Evolutionary conservation across 106 monocot genomes (phyloP).

Genomic region (Narthecium ossifragum): DNA sequence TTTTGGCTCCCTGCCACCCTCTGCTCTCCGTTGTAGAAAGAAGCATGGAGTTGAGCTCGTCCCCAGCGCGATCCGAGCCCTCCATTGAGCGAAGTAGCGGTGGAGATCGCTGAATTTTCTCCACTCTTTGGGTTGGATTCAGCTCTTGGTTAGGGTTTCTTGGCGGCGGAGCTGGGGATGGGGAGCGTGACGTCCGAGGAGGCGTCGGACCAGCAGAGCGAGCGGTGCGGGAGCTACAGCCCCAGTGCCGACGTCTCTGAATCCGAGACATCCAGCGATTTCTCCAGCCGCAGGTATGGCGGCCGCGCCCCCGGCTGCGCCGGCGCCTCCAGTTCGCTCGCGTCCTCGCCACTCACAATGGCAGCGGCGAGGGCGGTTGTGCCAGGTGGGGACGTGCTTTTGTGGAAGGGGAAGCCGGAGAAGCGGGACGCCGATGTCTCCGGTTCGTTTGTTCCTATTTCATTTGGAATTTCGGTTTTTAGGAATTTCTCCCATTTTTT

Average conservation of each 20-base stretch:
- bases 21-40: too few species aligned
- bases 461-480: background rate
- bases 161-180: slow-evolving; percentile 19
- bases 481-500: too few species aligned
- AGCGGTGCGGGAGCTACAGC: slow-evolving; percentile 63
- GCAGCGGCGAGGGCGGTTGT: slow-evolving; percentile 5
- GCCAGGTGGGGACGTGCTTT: slow-evolving; percentile 12
- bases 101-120: background rate
- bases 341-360: slow-evolving; percentile 24
- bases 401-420: slow-evolving; percentile 53
- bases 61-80: too few species aligned
- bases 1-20: too few species aligned
- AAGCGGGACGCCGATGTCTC: slow-evolving; percentile 34
- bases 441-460: slow-evolving; percentile 24
- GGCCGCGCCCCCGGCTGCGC: slow-evolving; percentile 9
- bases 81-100: background rate
- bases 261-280: slow-evolving; percentile 64
- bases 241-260: slow-evolving; percentile 75
- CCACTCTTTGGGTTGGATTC: background rate
- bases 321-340: slow-evolving; percentile 37
- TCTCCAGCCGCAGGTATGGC: slow-evolving; percentile 34
- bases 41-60: too few species aligned
- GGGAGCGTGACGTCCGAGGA: slow-evolving; percentile 68
- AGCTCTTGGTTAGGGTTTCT: background rate
- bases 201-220: slow-evolving; percentile 41